These are phyloP conservation scores for Fusarium mangiferae DNA, from an alignment of 2,329 filamentous ascomycete species.

Conservation along the genomic window DNA sequence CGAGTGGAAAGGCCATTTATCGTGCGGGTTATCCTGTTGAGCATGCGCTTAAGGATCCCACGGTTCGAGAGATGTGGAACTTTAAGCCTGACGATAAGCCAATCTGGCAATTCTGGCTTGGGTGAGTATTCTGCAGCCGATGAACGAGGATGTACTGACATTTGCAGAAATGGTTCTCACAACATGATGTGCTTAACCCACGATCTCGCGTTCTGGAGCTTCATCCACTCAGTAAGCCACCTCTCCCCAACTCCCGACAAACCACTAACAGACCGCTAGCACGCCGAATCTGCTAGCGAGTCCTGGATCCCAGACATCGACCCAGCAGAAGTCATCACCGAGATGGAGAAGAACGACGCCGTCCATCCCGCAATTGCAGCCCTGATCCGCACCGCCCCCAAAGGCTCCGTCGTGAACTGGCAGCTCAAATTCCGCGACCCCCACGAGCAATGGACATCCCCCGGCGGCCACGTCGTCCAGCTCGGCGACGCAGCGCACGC, in stretches of 20 bases:
- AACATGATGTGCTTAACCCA: conserved; percentile 23
- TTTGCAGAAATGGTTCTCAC: conserved; percentile 17
- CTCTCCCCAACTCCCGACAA: rapidly evolving
- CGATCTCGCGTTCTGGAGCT: conserved; percentile 29
- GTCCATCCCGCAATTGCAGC: conserved; percentile 25
- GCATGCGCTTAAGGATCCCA: conserved; percentile 19
- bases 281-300: conserved; percentile 23
- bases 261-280: neutral
- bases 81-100: conserved; percentile 19
- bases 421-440: conserved; percentile 32
- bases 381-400: conserved; percentile 23
- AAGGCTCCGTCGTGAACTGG: conserved; percentile 31
- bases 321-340: conserved; percentile 19
- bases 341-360: conserved; percentile 28
- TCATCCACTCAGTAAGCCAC: conserved; percentile 20
- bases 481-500: conserved; percentile 29
- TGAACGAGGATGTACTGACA: neutral
- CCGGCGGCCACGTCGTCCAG: conserved; percentile 24
- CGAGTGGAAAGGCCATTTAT: conserved; percentile 28
- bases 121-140: neutral
- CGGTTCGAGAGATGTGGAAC: conserved; percentile 28
- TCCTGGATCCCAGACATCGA: conserved; percentile 29
- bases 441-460: conserved; percentile 31
- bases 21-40: conserved; percentile 23
- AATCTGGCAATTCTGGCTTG: conserved; percentile 30